A percentile compares a stretch with the other conserved stretches of the same genome.
These are phyloP conservation scores for Plasmodium knowlesi DNA, from an alignment of 169 alveolate species.

Conservation along the genomic window DNA sequence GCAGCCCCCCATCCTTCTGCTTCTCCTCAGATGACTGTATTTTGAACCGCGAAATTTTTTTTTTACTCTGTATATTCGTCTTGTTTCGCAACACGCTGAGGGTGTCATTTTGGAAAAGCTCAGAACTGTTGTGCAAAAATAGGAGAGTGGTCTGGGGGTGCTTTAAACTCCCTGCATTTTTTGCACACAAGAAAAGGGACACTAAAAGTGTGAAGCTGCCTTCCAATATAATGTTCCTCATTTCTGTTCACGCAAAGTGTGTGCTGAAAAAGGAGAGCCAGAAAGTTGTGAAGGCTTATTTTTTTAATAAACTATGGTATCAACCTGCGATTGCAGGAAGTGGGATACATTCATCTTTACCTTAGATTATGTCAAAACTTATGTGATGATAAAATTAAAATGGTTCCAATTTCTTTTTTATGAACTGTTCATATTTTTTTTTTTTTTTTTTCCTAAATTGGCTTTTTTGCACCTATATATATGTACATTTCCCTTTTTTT, in stretches of 20 bases:
- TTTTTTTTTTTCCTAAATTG: neutral
- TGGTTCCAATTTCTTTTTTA: neutral
- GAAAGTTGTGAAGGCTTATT: neutral
- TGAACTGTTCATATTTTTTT: neutral
- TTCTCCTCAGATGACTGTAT: neutral
- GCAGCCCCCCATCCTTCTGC: constrained; percentile 47
- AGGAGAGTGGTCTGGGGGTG: constrained; percentile 2
- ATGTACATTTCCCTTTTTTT: neutral
- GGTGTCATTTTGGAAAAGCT: neutral
- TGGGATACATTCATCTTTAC: neutral
- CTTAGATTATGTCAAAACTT: neutral
- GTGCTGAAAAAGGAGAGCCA: neutral
- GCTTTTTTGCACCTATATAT: neutral
- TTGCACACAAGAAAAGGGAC: constrained; percentile 22
- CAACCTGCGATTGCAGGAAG: neutral
- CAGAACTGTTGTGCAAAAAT: constrained; percentile 15
- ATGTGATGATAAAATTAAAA: neutral
- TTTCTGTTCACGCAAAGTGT: neutral
- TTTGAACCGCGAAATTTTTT: constrained; percentile 13
- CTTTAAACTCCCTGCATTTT: constrained; percentile 18
- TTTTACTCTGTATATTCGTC: constrained; percentile 21
- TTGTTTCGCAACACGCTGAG: constrained; percentile 23
- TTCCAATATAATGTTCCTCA: neutral
- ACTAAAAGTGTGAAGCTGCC: neutral
- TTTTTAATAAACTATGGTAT: neutral